A percentile compares a stretch with the other conserved stretches of the same genome.
Conservation (phyloP, 805 yeast species). For the Debaryomyces hansenii region DNA sequence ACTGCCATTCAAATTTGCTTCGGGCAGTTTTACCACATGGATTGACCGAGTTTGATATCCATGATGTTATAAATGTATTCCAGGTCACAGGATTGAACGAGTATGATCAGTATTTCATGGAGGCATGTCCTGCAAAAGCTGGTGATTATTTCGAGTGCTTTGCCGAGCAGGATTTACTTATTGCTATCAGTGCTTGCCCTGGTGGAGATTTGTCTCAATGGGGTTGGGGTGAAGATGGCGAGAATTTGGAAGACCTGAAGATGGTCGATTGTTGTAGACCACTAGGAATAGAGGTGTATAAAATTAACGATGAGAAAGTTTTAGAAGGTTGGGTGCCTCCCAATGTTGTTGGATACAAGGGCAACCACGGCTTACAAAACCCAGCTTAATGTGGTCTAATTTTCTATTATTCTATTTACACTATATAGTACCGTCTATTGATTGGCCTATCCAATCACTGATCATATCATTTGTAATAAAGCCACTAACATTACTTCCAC, state of each 20-base stretch:
- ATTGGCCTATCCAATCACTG: constrained; percentile 46
- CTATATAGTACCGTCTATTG: constrained; percentile 45
- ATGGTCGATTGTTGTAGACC: constrained; percentile 67
- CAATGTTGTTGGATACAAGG: constrained; percentile 50
- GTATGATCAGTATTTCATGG: constrained; percentile 68
- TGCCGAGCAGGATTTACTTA: constrained; percentile 63
- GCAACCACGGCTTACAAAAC: constrained; percentile 51
- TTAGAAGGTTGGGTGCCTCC: constrained; percentile 55
- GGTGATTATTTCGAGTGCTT: constrained; percentile 66
- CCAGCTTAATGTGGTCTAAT: background rate
- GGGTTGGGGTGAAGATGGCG: constrained; percentile 69
- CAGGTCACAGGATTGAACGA: constrained; percentile 69
- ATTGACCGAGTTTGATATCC: constrained; percentile 64
- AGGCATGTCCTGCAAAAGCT: constrained; percentile 60
- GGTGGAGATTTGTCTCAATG: constrained; percentile 68
- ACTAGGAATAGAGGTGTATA: constrained; percentile 60
- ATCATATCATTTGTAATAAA: constrained; percentile 42
- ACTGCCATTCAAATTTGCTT: constrained; percentile 64
- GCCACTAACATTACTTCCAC: constrained; percentile 46
- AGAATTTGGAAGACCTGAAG: constrained; percentile 42
- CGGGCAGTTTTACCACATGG: constrained; percentile 62
- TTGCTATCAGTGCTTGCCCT: constrained; percentile 68
- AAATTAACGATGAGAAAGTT: constrained; percentile 44
- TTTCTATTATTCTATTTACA: background rate
- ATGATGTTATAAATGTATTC: constrained; percentile 68